Conservation (phyloP, 306 rosid species). For the Luffa acutangula region DNA sequence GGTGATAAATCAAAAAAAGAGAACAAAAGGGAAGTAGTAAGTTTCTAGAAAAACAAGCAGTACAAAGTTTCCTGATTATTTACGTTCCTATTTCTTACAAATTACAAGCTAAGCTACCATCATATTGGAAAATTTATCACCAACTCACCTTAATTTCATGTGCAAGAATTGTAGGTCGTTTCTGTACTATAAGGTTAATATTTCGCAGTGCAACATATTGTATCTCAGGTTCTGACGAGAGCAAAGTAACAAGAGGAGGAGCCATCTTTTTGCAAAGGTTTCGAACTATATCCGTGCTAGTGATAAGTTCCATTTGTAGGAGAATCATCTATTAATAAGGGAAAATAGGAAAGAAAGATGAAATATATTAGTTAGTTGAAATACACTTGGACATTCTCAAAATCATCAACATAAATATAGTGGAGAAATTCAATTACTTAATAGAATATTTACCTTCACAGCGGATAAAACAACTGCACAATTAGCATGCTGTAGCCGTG, state of each 20-base stretch:
- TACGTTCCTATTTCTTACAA: background rate
- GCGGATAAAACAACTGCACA: constrained; percentile 99
- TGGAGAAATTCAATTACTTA: constrained; percentile 9
- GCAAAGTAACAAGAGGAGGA: constrained; percentile 97
- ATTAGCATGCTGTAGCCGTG: constrained; percentile 94
- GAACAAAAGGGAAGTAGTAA: background rate
- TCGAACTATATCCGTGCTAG: constrained; percentile 91
- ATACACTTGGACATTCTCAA: background rate
- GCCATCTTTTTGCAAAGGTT: constrained; percentile 99
- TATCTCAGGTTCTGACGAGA: constrained; percentile 98
- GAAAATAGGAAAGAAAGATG: constrained; percentile 11
- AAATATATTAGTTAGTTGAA: background rate
- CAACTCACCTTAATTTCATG: constrained; percentile 92
- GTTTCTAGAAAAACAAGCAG: background rate
- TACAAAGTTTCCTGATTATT: background rate
- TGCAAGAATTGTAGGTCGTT: constrained; percentile 95
- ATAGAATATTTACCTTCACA: constrained; percentile 56
- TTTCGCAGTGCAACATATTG: constrained; percentile 96
- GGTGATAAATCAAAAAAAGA: background rate
- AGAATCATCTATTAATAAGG: constrained; percentile 77
- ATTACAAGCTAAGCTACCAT: constrained; percentile 1
- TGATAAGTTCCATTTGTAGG: constrained; percentile 98
- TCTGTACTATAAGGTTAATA: constrained; percentile 97
- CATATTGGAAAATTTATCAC: constrained; percentile 10
- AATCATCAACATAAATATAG: constrained; percentile 6